Conservation (phyloP, 169 alveolate species). For the Plasmodium chabaudi region DNA sequence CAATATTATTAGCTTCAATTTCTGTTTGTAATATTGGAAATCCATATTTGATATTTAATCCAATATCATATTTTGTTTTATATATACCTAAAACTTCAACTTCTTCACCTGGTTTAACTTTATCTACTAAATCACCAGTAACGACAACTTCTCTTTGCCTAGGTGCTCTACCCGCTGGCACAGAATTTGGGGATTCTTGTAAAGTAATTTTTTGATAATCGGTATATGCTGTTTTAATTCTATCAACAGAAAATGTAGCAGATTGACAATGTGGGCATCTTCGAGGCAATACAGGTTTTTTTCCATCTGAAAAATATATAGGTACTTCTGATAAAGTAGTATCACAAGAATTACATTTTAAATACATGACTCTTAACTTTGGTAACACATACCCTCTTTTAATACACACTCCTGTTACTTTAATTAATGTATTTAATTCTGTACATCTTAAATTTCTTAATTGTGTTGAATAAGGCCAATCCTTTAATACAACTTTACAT, state of each 20-base stretch:
- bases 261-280: constrained; percentile 95
- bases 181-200: constrained; percentile 98
- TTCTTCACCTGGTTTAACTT: constrained; percentile 99
- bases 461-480: constrained; percentile 93
- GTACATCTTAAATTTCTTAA: constrained; percentile 94
- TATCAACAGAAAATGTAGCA: constrained; percentile 92
- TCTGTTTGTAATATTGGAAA: constrained; percentile 97
- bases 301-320: constrained; percentile 84
- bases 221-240: constrained; percentile 94
- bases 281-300: constrained; percentile 87
- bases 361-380: constrained; percentile 91
- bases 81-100: constrained; percentile 97
- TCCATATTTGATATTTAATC: constrained; percentile 96
- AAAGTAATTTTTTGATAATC: constrained; percentile 97
- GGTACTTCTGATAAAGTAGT: constrained; percentile 84
- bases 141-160: constrained; percentile 96
- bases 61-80: constrained; percentile 94
- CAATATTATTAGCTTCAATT: constrained; percentile 96
- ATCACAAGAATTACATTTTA: constrained; percentile 91
- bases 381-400: constrained; percentile 95
- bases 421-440: constrained; percentile 94
- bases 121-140: constrained; percentile 97
- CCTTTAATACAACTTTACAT: constrained; percentile 89
- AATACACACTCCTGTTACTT: constrained; percentile 94
- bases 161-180: constrained; percentile 99